Conservation (phyloP, 257 asterid genomes). For the Nicotiana sylvestris region DNA sequence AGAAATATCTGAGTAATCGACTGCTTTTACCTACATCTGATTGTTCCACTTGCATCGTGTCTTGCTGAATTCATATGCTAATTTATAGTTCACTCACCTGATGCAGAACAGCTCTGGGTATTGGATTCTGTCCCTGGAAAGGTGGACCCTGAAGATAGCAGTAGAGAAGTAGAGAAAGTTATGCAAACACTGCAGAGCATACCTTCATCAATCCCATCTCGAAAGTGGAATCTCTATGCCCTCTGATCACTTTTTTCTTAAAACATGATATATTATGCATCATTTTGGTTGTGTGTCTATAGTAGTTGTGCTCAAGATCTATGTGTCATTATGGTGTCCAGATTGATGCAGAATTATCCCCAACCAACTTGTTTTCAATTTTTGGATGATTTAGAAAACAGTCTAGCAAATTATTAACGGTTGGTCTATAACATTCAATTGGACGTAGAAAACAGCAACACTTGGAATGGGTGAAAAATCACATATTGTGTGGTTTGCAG, state of each 20-base stretch:
- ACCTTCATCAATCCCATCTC: constrained; percentile 64
- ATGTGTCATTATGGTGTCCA: not conserved
- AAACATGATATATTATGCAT: not conserved
- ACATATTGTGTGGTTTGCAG: not conserved
- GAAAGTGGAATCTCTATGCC: constrained; percentile 48
- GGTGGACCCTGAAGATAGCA: constrained; percentile 43
- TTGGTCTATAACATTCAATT: not conserved
- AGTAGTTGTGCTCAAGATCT: not conserved
- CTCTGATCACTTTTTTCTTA: constrained; percentile 11
- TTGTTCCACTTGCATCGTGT: not conserved
- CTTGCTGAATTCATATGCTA: not conserved
- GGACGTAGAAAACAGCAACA: not conserved
- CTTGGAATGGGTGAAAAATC: not conserved
- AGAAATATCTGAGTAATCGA: not conserved
- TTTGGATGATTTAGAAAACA: not conserved
- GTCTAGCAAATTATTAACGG: not conserved
- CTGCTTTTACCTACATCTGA: not conserved
- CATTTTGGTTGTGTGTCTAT: not conserved
- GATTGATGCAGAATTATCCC: not conserved
- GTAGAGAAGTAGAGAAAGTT: constrained; percentile 92
- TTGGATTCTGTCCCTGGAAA: constrained; percentile 91
- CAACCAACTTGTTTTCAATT: not conserved
- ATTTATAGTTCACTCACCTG: constrained; percentile 15
- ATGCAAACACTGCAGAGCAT: constrained; percentile 62
- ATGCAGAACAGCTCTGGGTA: constrained; percentile 93